Conservation (phyloP, 192 early-diverging fungal genomes). For the Coemansia sp. region DNA sequence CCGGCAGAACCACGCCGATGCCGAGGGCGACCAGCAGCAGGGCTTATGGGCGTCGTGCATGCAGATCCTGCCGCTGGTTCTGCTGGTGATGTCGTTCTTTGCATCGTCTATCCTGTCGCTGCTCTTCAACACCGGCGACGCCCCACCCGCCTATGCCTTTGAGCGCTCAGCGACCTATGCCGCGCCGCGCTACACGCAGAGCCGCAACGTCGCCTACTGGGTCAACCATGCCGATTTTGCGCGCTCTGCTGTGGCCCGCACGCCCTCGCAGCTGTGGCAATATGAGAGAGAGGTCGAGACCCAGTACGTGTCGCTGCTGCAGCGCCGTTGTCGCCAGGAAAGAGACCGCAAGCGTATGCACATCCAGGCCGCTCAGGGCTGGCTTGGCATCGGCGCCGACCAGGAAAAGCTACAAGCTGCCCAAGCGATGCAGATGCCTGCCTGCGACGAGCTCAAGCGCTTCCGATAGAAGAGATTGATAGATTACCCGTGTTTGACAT, state of each 20-base stretch:
- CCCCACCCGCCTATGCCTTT: conserved; percentile 67
- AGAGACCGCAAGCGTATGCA: conserved; percentile 56
- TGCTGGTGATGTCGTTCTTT: conserved; percentile 76
- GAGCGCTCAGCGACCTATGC: conserved; percentile 55
- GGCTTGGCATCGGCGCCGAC: conserved; percentile 67
- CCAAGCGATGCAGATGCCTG: conserved; percentile 59
- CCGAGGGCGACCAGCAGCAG: background rate
- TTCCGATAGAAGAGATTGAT: conserved; percentile 47
- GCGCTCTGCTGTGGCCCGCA: conserved; percentile 24
- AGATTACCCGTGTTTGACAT: too few relatives aligned
- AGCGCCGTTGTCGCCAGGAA: conserved; percentile 66
- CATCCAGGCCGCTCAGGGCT: conserved; percentile 65
- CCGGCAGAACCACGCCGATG: conserved; percentile 33
- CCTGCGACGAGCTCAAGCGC: conserved; percentile 71
- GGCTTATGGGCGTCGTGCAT: conserved; percentile 57
- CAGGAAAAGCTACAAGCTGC: conserved; percentile 65
- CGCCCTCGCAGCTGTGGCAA: conserved; percentile 56
- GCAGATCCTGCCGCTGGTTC: conserved; percentile 76
- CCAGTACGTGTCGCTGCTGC: conserved; percentile 66
- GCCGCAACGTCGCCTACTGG: conserved; percentile 74
- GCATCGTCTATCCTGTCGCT: conserved; percentile 61
- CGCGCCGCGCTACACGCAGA: conserved; percentile 56
- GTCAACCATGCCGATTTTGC: conserved; percentile 66
- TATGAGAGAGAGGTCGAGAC: conserved; percentile 76
- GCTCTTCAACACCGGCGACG: conserved; percentile 32